A percentile compares a stretch with the other conserved stretches of the same genome.
phyloP scores from a whole-genome alignment of 441 rosid genomes.

The Adansonia grandidieri region DNA sequence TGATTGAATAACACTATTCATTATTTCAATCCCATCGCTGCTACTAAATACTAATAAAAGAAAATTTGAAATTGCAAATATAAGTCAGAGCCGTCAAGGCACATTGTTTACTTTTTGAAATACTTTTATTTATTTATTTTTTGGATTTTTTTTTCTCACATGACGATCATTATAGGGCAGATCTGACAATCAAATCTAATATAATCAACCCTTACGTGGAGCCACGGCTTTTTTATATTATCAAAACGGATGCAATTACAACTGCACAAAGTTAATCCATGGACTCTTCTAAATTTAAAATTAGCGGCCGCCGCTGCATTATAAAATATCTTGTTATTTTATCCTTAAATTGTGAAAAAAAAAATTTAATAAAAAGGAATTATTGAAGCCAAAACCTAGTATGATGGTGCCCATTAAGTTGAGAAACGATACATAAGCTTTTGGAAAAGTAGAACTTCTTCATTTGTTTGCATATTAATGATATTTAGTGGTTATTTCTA shows the following conservation, averaged over 20 bases:
- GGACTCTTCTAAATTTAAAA: not conserved
- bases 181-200: not conserved
- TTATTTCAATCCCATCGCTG: too few relatives aligned
- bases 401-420: slow-evolving; percentile 8
- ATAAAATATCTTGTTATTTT: not conserved
- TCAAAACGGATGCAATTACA: not conserved
- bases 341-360: not conserved
- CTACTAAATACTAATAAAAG: too few relatives aligned
- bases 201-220: slow-evolving; percentile 11
- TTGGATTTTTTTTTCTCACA: not conserved
- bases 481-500: too few relatives aligned
- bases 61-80: too few relatives aligned
- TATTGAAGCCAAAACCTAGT: not conserved
- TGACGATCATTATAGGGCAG: not conserved
- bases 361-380: not conserved
- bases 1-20: too few relatives aligned
- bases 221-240: not conserved
- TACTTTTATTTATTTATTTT: not conserved
- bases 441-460: not conserved
- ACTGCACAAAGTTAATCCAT: not conserved
- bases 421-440: not conserved
- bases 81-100: not conserved
- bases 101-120: not conserved
- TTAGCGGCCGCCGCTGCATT: slow-evolving; percentile 2
- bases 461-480: too few relatives aligned